A percentile compares a stretch with the other conserved stretches of the same genome.
phyloP scores from a whole-genome alignment of 108 stramenopile genomes.

The Craspedostauros australis region DNA sequence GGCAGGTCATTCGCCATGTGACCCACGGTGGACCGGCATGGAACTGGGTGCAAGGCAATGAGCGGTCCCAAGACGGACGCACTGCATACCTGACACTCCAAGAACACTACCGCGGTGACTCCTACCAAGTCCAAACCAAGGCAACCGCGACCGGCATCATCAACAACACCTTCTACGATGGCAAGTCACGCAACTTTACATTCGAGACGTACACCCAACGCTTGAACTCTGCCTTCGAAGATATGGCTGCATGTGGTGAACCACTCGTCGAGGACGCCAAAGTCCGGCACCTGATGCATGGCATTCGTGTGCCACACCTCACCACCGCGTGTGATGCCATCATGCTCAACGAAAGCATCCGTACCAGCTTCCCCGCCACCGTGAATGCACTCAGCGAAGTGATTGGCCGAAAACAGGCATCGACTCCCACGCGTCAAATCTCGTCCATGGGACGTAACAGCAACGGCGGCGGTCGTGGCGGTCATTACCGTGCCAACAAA shows the following conservation, averaged over 20 bases:
- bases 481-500: no score
- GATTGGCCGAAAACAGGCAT: no score
- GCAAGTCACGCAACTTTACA: slow-evolving; percentile 8
- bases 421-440: no score
- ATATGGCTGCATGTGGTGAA: slow-evolving; percentile 14
- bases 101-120: slow-evolving; percentile 7
- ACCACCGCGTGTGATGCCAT: no score
- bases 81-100: slow-evolving; percentile 21
- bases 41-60: slow-evolving; percentile 7
- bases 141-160: slow-evolving; percentile 4
- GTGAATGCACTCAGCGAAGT: no score
- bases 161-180: slow-evolving; percentile 6
- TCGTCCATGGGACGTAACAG: no score
- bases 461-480: no score
- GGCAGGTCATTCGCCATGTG: slow-evolving; percentile 9
- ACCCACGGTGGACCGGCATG: no score
- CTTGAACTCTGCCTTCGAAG: slow-evolving; percentile 4
- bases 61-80: slow-evolving; percentile 13
- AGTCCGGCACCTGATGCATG: slow-evolving; percentile 8
- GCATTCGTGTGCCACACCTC: not conserved
- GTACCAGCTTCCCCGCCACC: no score
- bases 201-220: slow-evolving; percentile 11
- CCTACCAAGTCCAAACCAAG: not conserved
- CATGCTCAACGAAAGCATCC: no score
- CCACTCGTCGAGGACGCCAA: slow-evolving; percentile 7